phyloP scores from a whole-genome alignment of 106 monocot species.

The Dioscorea alata region DNA sequence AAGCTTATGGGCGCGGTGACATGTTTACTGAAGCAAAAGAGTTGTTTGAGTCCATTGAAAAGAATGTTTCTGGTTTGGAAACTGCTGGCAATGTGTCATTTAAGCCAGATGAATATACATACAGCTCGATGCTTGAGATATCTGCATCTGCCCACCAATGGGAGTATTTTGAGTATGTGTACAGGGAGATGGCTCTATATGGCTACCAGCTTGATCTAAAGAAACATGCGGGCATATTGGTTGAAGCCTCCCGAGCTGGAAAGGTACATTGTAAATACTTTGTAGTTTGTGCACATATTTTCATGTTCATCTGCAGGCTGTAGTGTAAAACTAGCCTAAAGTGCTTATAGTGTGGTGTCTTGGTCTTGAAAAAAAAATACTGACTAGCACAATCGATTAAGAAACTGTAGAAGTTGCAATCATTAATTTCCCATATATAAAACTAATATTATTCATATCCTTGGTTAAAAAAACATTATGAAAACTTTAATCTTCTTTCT shows the following conservation, averaged over 20 bases:
- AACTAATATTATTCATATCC: too few species aligned
- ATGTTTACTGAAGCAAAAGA: conserved; percentile 86
- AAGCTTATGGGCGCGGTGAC: conserved; percentile 63
- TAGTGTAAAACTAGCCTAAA: too few species aligned
- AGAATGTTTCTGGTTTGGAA: neutral
- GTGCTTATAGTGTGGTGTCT: too few species aligned
- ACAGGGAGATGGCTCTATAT: conserved; percentile 82
- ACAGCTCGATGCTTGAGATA: conserved; percentile 70
- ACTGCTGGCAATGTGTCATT: conserved; percentile 10
- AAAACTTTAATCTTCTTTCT: too few species aligned
- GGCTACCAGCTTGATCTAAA: conserved; percentile 46
- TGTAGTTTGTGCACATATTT: too few species aligned
- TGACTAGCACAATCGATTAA: too few species aligned
- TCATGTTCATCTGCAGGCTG: too few species aligned
- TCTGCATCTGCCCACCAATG: conserved; percentile 80
- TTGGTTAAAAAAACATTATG: too few species aligned
- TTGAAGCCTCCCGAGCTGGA: conserved; percentile 84
- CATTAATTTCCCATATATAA: too few species aligned
- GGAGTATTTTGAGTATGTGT: conserved; percentile 95
- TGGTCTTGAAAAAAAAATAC: too few species aligned
- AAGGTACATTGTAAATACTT: conserved; percentile 43
- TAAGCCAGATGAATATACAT: conserved; percentile 62
- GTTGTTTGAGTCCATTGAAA: conserved; percentile 65
- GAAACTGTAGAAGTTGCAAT: too few species aligned
- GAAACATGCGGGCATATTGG: conserved; percentile 43